Conservation (phyloP, 108 stramenopile species). For the Phaeodactylum tricornutum region DNA sequence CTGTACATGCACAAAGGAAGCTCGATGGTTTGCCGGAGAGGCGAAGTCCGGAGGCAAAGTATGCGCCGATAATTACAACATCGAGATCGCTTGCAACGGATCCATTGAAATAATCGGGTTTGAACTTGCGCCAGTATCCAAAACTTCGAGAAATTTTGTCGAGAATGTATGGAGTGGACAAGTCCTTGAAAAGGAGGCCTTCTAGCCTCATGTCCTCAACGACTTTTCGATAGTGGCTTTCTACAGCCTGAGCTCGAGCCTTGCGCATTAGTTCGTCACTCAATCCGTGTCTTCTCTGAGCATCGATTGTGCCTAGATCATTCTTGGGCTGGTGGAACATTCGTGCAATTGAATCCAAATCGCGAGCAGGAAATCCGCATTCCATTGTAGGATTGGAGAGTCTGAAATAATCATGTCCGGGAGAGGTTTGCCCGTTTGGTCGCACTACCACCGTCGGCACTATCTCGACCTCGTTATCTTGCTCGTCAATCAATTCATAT, state of each 20-base stretch:
- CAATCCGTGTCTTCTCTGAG: conserved; percentile 14
- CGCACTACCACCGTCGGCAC: conserved; percentile 54
- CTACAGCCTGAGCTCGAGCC: conserved; percentile 40
- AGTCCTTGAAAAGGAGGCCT: conserved; percentile 74
- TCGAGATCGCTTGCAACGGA: conserved; percentile 52
- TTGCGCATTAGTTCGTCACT: conserved; percentile 50
- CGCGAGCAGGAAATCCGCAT: conserved; percentile 17
- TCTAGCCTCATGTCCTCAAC: conserved; percentile 59
- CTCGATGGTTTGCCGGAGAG: conserved; percentile 27
- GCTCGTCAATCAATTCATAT: conserved; percentile 45
- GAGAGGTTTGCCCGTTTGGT: conserved; percentile 48
- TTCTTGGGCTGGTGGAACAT: not conserved
- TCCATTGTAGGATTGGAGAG: conserved; percentile 14
- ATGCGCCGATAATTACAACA: conserved; percentile 17
- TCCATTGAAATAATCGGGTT: conserved; percentile 40
- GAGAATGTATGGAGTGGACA: conserved; percentile 58
- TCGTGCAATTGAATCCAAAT: conserved; percentile 49
- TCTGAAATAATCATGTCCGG: conserved; percentile 50
- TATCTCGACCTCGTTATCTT: conserved; percentile 51
- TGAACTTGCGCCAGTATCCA: conserved; percentile 70
- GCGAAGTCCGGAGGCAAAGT: conserved; percentile 34
- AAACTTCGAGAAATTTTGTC: conserved; percentile 33
- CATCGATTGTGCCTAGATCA: conserved; percentile 12
- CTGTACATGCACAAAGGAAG: conserved; percentile 59
- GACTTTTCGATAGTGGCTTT: conserved; percentile 43